A percentile compares a stretch with the other conserved stretches of the same genome.
Evolutionary conservation across 306 rosid genomes (phyloP).

Genomic region (Clitoria ternatea): DNA sequence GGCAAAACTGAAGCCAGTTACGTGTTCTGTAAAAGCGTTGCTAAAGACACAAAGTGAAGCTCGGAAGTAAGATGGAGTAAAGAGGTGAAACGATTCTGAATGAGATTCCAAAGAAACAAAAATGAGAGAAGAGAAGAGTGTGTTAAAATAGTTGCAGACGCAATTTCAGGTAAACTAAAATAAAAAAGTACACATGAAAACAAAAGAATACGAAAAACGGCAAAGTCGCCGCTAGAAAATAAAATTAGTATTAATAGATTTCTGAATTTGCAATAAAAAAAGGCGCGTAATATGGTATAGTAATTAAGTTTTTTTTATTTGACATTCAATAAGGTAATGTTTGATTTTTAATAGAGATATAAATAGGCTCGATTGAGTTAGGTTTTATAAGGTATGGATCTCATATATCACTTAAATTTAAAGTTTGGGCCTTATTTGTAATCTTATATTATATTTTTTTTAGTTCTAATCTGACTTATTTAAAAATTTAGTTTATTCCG

Average conservation of each 20-base stretch:
- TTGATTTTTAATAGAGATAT: too few relatives aligned
- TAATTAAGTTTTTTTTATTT: too few relatives aligned
- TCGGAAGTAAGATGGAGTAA: conserved; percentile 23
- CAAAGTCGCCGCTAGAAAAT: conserved; percentile 11
- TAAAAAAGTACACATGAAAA: neutral
- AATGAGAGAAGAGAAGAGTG: conserved; percentile 29
- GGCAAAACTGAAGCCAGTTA: conserved; percentile 19
- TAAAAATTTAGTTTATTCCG: too few relatives aligned
- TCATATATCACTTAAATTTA: too few relatives aligned
- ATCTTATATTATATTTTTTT: too few relatives aligned
- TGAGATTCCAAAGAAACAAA: conserved; percentile 33
- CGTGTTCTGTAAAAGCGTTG: conserved; percentile 21
- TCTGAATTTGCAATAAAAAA: neutral
- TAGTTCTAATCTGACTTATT: too few relatives aligned
- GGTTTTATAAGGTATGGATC: too few relatives aligned
- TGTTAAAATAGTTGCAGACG: neutral
- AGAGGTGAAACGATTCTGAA: neutral
- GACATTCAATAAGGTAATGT: too few relatives aligned
- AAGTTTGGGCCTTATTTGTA: too few relatives aligned
- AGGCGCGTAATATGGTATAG: neutral
- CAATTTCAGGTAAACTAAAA: neutral
- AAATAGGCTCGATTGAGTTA: too few relatives aligned
- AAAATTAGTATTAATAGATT: neutral
- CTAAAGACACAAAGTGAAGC: neutral
- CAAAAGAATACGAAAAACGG: neutral